phyloP scores from a whole-genome alignment of 2,329 filamentous ascomycete species.

The Aspergillus pseudonomiae region DNA sequence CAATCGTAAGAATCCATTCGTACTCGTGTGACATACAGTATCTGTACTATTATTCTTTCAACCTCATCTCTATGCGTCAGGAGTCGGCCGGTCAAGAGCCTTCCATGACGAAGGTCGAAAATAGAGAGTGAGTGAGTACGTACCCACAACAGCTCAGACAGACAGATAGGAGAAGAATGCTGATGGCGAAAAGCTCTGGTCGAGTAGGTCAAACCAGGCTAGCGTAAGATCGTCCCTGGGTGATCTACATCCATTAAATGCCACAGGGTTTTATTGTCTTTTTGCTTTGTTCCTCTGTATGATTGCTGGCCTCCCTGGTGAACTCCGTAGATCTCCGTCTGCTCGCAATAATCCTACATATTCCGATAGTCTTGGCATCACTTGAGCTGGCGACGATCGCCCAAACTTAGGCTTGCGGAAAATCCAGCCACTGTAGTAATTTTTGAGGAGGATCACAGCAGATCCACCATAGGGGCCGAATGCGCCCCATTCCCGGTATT shows the following conservation, averaged over 20 bases:
- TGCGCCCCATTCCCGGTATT: not conserved
- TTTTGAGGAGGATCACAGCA: not conserved
- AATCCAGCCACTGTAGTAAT: not conserved
- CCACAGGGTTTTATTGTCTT: not conserved
- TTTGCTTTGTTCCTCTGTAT: not conserved
- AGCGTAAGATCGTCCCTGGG: not conserved
- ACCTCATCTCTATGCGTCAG: not conserved
- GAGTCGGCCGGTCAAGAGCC: not conserved
- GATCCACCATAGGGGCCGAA: not conserved
- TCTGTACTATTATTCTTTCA: not conserved
- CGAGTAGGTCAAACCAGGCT: not conserved
- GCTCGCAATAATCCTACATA: not conserved
- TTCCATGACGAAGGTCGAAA: not conserved
- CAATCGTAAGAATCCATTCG: not conserved
- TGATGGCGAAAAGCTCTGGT: not conserved
- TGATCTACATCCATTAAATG: not conserved
- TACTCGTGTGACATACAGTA: not conserved
- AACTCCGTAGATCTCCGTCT: not conserved
- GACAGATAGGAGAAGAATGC: not conserved
- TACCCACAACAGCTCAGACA: not conserved
- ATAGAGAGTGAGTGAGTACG: not conserved
- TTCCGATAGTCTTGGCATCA: not conserved
- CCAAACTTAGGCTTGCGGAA: constrained; percentile 1
- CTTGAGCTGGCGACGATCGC: not conserved
- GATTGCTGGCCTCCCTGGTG: not conserved